These are phyloP conservation scores for Rhodotorula kratochvilovae DNA, from an alignment of 768 basidiomycete species.

Conservation along the genomic window DNA sequence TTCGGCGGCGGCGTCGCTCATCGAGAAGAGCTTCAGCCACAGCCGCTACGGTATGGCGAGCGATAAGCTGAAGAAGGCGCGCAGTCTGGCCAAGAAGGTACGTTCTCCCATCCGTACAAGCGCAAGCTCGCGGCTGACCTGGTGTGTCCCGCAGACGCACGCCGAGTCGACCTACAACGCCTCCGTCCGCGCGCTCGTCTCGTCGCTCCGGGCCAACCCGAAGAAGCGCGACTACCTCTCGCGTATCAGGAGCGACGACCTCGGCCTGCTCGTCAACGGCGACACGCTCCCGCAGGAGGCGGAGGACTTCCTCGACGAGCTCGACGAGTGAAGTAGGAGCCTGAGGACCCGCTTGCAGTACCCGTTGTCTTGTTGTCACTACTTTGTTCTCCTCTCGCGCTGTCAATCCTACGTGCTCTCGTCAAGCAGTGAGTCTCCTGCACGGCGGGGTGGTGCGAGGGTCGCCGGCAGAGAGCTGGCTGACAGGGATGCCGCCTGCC, in stretches of 20 bases:
- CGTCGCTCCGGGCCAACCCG: background rate
- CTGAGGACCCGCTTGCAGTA: background rate
- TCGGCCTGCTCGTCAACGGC: slow-evolving; percentile 1
- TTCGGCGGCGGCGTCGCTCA: slow-evolving; percentile 53
- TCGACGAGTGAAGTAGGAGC: background rate
- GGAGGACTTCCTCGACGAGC: slow-evolving; percentile 9
- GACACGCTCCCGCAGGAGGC: slow-evolving; percentile 1
- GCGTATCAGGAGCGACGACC: background rate
- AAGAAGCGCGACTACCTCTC: slow-evolving; percentile 23
- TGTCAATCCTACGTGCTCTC: background rate
- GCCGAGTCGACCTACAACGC: slow-evolving; percentile 3
- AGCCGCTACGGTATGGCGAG: slow-evolving; percentile 66
- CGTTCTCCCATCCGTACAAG: slow-evolving; percentile 30
- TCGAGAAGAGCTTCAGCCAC: slow-evolving; percentile 55
- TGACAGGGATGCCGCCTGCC: too few relatives aligned
- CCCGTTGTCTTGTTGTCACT: background rate
- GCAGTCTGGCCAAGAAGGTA: slow-evolving; percentile 64
- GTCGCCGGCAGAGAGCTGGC: too few relatives aligned
- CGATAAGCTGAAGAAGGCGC: slow-evolving; percentile 65
- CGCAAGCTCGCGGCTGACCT: background rate
- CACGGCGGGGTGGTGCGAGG: too few relatives aligned
- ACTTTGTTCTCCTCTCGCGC: too few relatives aligned
- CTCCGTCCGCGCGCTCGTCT: background rate
- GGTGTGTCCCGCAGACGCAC: background rate
- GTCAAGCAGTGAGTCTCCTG: too few relatives aligned